phyloP scores from a whole-genome alignment of 352 stramenopile species.

The Globisporangium paroecandrum region DNA sequence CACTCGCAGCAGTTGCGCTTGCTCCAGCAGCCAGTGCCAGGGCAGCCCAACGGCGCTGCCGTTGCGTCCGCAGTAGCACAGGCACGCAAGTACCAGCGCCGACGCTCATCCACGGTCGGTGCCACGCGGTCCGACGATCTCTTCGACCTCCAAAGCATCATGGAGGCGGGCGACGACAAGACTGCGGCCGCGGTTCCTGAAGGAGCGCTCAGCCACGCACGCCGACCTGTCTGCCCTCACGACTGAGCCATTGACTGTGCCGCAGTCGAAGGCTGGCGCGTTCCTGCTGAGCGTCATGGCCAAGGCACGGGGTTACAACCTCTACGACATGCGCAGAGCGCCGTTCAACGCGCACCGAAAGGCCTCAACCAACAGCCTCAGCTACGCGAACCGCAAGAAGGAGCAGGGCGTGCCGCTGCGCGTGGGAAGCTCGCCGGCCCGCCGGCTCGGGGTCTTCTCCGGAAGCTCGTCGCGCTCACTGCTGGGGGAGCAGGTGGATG shows the following conservation, averaged over 20 bases:
- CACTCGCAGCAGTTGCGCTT: constrained; percentile 1
- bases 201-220: constrained; percentile 50
- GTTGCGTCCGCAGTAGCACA: not conserved
- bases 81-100: constrained; percentile 4
- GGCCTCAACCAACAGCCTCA: constrained; percentile 24
- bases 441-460: constrained; percentile 13
- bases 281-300: constrained; percentile 53
- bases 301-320: constrained; percentile 25
- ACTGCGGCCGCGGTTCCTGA: constrained; percentile 46
- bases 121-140: constrained; percentile 4
- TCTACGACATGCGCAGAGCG: constrained; percentile 20
- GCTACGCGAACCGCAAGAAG: constrained; percentile 26
- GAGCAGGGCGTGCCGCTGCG: constrained; percentile 32
- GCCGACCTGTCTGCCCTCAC: constrained; percentile 21
- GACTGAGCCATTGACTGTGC: constrained; percentile 15
- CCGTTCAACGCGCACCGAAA: constrained; percentile 22
- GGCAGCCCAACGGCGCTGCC: not conserved
- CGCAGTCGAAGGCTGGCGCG: constrained; percentile 53
- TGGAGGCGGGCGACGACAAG: constrained; percentile 32
- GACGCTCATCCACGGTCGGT: constrained; percentile 10
- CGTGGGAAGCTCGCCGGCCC: constrained; percentile 12
- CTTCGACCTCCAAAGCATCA: constrained; percentile 9
- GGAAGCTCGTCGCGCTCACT: constrained; percentile 6
- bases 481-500: constrained; percentile 15
- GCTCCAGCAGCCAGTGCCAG: not conserved